Evolutionary conservation across 768 basidiomycete genomes (phyloP).

Genomic region (Glaciozyma martinii): DNA sequence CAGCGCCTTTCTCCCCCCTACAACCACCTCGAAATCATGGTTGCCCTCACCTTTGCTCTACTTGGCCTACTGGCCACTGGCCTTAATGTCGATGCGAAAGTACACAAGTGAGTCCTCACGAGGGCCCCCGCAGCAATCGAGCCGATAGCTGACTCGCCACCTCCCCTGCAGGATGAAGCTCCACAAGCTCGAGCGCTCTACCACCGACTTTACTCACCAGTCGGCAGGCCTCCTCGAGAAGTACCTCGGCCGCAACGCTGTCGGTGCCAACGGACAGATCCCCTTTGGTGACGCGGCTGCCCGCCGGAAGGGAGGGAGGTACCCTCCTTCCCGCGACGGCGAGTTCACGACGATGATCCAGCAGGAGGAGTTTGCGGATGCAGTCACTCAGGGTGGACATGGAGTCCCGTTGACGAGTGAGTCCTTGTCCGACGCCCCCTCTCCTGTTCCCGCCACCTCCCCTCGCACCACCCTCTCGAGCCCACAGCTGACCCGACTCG

Average conservation of each 20-base stretch:
- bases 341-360: conserved; percentile 49
- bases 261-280: conserved; percentile 53
- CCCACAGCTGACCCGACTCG: neutral
- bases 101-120: conserved; percentile 33
- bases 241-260: conserved; percentile 72
- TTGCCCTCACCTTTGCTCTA: conserved; percentile 1
- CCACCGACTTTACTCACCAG: conserved; percentile 51
- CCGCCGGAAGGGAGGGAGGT: conserved; percentile 53
- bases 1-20: too few species aligned
- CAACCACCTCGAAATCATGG: too few species aligned
- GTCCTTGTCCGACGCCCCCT: conserved; percentile 37
- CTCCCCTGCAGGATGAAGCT: conserved; percentile 66
- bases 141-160: neutral
- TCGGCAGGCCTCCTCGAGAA: conserved; percentile 85
- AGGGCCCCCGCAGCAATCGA: conserved; percentile 4
- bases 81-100: conserved; percentile 38
- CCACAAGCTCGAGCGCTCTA: conserved; percentile 60
- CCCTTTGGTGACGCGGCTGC: conserved; percentile 41
- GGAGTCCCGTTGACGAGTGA: conserved; percentile 77
- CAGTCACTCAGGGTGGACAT: conserved; percentile 61
- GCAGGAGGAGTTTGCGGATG: conserved; percentile 44
- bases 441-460: neutral
- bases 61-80: conserved; percentile 28
- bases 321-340: conserved; percentile 38
- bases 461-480: neutral